Evolutionary conservation across 139 green algal genomes (phyloP).

Genomic region (Chlamydomonas sp.): DNA sequence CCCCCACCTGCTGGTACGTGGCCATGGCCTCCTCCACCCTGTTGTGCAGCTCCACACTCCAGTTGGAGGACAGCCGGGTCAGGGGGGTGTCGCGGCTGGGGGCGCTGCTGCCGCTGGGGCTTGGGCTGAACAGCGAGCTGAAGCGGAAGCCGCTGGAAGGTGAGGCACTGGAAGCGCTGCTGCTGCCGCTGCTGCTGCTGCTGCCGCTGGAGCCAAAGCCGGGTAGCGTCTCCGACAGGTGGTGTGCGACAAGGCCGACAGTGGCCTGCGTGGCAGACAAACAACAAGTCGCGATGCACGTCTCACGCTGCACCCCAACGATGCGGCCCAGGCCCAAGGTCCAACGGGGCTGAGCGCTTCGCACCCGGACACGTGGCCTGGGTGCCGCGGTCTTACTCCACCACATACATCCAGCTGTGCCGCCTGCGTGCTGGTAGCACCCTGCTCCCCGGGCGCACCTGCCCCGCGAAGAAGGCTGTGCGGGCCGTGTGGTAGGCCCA

Average conservation of each 20-base stretch:
- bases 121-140: neutral
- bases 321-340: neutral
- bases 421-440: neutral
- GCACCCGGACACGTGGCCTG: neutral
- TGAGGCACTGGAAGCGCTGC: neutral
- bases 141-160: too few relatives aligned
- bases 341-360: neutral
- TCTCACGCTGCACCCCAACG: neutral
- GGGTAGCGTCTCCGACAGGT: conserved; percentile 30
- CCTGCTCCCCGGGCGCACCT: conserved; percentile 44
- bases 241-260: conserved; percentile 23
- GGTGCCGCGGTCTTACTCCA: neutral
- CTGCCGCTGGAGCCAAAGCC: neutral
- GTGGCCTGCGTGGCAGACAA: neutral
- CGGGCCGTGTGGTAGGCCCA: conserved; percentile 82
- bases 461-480: conserved; percentile 72
- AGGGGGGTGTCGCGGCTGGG: neutral
- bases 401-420: neutral
- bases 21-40: conserved; percentile 41
- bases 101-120: too few relatives aligned
- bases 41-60: conserved; percentile 32
- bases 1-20: conserved; percentile 42
- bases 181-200: neutral
- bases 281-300: neutral
- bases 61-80: neutral